Conservation (phyloP, 2,329 filamentous ascomycete species). For the Cladosporium sp. region DNA sequence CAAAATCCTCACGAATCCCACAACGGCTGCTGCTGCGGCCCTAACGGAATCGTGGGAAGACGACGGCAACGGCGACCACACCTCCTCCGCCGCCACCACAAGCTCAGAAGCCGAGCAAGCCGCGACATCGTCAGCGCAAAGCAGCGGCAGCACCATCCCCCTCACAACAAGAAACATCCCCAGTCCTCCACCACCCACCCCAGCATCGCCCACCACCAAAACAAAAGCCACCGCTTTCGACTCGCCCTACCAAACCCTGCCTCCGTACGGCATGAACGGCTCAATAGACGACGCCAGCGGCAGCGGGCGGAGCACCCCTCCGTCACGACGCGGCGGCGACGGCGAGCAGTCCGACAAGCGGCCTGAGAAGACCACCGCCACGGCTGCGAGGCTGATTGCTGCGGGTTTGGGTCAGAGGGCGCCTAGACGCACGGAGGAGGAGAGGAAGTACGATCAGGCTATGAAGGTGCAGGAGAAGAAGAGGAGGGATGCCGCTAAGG, state of each 20-base stretch:
- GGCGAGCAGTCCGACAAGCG: slow-evolving; percentile 21
- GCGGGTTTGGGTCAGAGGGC: slow-evolving; percentile 77
- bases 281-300: slow-evolving; percentile 14
- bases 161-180: slow-evolving; percentile 33
- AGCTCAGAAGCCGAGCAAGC: slow-evolving; percentile 28
- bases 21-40: background rate
- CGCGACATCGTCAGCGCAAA: too few relatives aligned
- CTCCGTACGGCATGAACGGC: slow-evolving; percentile 22
- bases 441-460: slow-evolving; percentile 78
- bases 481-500: slow-evolving; percentile 67
- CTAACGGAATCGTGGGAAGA: slow-evolving; percentile 73
- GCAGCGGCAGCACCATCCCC: slow-evolving; percentile 25
- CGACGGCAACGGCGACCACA: slow-evolving; percentile 52
- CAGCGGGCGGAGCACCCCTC: background rate
- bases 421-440: slow-evolving; percentile 80
- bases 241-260: slow-evolving; percentile 23
- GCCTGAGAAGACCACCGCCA: slow-evolving; percentile 91
- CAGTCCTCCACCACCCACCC: slow-evolving; percentile 62
- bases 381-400: slow-evolving; percentile 85
- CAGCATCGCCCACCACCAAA: slow-evolving; percentile 51
- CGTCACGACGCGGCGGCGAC: background rate
- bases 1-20: slow-evolving; percentile 7
- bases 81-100: slow-evolving; percentile 56
- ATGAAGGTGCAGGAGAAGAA: slow-evolving; percentile 81
- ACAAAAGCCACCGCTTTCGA: slow-evolving; percentile 13